Base-by-base conservation (phyloP, 2,329 filamentous ascomycete genomes). In the Cladosporium oxysporum region DNA sequence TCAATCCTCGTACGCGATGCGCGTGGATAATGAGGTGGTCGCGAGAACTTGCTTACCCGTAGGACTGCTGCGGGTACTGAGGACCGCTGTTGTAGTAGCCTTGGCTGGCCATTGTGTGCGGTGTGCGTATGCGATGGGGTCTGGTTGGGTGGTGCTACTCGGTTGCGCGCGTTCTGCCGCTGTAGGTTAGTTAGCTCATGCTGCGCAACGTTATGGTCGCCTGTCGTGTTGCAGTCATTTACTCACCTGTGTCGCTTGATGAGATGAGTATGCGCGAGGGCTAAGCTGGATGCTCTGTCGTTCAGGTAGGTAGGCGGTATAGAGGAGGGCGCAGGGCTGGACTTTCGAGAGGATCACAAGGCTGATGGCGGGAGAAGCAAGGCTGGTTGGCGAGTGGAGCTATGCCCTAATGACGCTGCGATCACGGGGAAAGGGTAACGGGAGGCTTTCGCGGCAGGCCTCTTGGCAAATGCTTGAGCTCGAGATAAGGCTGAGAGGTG, bases 21-120 rank as follows among this genome's bases (percentile, higher is more conserved):
- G 41, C 41, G 41, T 47, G 1, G n/a, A 11, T 21, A 3, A 12
- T 47, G 21, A 23, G 10, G 1, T 31, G 6, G 26, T 21, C 23
- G 47, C 29, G 63, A 59, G 65, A 52, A 26, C 26, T 53, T n/a
- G 33, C 31, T 44, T 58, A 58, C 55, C 55, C 55, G 55, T 58
- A 58, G 21, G 75, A 71, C 69, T 78, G 79, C 64, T 75, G 79
- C 61, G 77, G 78, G 58, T 78, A 75, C 64, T 76, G 78, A 62
- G 69, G 71, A 14, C 70, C 71, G 66, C 72, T 73, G 60, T 71
- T 69, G 71, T 81, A 82, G 71, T 81, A 81, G 33, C 72, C 73
- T 71, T 81, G 79, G 70, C 73, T 76, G 58, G 80, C 76, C 81
- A 83, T 82, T 29, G 41, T 58, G 31, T 47, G 21, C 21, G 31